These are phyloP conservation scores for Diaporthe australafricana DNA, from an alignment of 2,329 filamentous ascomycete genomes.

Conservation along the genomic window DNA sequence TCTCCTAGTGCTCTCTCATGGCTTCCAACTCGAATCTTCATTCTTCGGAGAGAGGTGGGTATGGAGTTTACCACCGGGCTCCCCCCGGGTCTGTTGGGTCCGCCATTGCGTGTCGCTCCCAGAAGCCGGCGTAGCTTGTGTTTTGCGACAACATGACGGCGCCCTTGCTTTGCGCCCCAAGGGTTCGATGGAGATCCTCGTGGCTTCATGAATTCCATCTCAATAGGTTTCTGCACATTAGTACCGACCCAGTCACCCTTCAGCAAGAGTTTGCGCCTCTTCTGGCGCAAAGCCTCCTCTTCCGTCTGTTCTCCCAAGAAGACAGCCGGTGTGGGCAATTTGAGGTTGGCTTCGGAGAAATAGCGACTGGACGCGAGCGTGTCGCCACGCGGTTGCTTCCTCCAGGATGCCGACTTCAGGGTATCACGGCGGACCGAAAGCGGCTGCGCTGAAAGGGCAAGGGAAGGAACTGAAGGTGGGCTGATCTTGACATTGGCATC, in stretches of 20 bases:
- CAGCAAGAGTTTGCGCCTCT: constrained; percentile 46
- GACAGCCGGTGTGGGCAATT: background rate
- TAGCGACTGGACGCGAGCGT: constrained; percentile 21
- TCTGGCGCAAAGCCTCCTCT: constrained; percentile 39
- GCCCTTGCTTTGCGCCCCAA: constrained; percentile 42
- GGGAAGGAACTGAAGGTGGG: constrained; percentile 48
- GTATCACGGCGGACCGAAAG: constrained; percentile 35
- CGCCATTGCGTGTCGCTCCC: constrained; percentile 12
- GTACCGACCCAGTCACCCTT: constrained; percentile 51
- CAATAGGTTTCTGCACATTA: constrained; percentile 47
- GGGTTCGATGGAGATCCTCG: constrained; percentile 39
- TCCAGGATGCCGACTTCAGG: constrained; percentile 29
- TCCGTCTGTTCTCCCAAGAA: background rate
- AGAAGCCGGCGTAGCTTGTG: constrained; percentile 31
- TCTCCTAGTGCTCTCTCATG: constrained; percentile 45
- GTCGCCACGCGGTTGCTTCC: constrained; percentile 32
- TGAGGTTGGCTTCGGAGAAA: background rate
- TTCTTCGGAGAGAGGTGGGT: constrained; percentile 32
- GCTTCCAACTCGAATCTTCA: constrained; percentile 51
- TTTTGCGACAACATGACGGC: constrained; percentile 31
- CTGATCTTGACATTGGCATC: constrained; percentile 45
- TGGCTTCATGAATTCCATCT: constrained; percentile 43
- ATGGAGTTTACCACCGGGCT: background rate
- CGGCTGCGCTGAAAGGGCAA: constrained; percentile 31
- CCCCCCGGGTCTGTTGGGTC: constrained; percentile 4